phyloP scores from a whole-genome alignment of 2,329 filamentous ascomycete genomes.

The Pseudogymnoascus sp. region DNA sequence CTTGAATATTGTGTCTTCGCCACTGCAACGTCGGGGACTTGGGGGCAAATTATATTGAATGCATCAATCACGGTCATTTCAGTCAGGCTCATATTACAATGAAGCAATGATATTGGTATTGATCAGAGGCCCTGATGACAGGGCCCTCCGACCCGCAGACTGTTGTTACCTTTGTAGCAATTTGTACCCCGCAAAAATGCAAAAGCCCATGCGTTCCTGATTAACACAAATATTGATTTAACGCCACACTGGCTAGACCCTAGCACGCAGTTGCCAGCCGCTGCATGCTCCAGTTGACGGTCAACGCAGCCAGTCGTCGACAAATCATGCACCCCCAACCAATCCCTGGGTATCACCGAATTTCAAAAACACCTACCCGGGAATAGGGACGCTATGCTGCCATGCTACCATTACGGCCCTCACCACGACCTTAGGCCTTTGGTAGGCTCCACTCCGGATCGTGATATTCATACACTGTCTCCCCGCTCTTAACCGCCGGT shows the following conservation, averaged over 20 bases:
- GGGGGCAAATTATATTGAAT: not conserved
- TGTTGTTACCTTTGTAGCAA: not conserved
- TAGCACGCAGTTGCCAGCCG: not conserved
- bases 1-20: not conserved
- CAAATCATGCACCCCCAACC: not conserved
- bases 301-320: not conserved
- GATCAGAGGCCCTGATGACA: not conserved
- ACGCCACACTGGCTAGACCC: not conserved
- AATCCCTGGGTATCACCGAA: not conserved
- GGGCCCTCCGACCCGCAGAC: conserved; percentile 1
- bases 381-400: not conserved
- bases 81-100: not conserved
- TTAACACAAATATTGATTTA: not conserved
- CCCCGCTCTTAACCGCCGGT: conserved; percentile 43
- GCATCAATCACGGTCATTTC: not conserved
- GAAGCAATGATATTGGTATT: not conserved
- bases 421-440: not conserved
- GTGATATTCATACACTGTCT: conserved; percentile 47
- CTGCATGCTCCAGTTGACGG: not conserved
- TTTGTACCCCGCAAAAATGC: conserved; percentile 3
- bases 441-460: conserved; percentile 34
- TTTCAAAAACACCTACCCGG: not conserved
- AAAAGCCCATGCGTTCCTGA: not conserved
- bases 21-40: not conserved
- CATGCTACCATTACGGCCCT: not conserved